A percentile compares a stretch with the other conserved stretches of the same genome.
phyloP scores from a whole-genome alignment of 441 rosid species.

The Brassica balearica region DNA sequence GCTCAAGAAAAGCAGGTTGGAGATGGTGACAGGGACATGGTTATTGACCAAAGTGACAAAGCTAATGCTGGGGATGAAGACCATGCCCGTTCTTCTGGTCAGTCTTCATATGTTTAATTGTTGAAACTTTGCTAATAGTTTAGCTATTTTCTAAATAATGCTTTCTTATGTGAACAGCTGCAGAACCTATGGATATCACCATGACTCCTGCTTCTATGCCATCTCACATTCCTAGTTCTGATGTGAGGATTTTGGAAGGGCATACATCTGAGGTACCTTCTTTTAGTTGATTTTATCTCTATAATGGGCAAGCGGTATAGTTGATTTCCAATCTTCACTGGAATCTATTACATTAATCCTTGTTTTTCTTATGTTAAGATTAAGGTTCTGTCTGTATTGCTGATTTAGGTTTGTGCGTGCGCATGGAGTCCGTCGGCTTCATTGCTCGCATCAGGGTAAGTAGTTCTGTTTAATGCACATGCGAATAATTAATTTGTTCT shows the following conservation, averaged over 20 bases:
- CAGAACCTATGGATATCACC: conserved; percentile 83
- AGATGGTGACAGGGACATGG: too few relatives aligned
- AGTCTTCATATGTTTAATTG: not conserved
- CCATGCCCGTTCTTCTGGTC: too few relatives aligned
- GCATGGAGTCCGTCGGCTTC: conserved; percentile 99
- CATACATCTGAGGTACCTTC: conserved; percentile 93
- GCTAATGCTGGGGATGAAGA: too few relatives aligned
- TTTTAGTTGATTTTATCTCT: conserved; percentile 26
- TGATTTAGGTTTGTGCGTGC: conserved; percentile 89
- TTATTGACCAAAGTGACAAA: too few relatives aligned
- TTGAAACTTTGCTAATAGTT: conserved; percentile 1
- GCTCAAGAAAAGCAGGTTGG: not conserved
- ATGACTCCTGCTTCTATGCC: conserved; percentile 61
- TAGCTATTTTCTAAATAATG: not conserved
- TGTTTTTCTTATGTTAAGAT: conserved; percentile 9
- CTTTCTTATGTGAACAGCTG: conserved; percentile 46
- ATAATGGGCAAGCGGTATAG: not conserved
- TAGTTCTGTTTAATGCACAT: conserved; percentile 25
- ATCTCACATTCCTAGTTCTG: conserved; percentile 73
- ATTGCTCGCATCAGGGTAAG: conserved; percentile 98
- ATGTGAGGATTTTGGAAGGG: conserved; percentile 93
- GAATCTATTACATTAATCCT: not conserved
- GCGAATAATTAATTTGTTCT: not conserved
- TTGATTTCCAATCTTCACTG: too few relatives aligned
- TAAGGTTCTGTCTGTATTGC: not conserved